Base-by-base conservation (phyloP, 108 stramenopile genomes). In the Hondaea fermentalgiana region DNA sequence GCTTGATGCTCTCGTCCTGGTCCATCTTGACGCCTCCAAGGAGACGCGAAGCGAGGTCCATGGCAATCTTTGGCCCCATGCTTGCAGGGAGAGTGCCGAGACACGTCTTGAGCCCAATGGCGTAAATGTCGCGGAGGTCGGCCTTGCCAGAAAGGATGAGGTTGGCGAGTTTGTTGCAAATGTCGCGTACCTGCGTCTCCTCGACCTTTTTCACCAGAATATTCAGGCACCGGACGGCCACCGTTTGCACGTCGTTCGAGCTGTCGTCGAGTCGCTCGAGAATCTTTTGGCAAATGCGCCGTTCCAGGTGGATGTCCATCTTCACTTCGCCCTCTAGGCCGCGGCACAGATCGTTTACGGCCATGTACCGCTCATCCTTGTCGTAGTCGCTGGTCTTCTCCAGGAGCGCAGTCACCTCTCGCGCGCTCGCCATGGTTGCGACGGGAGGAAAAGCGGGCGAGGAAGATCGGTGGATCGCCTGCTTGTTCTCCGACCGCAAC, bases 341-440 rank as follows among this genome's bases (percentile, higher is more conserved):
- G 58, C 95, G 96, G 91, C 97, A 97, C 47, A 99, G 93, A 92
- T 99, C 99, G 49, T 94, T 96, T 60, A 97, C 98, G 47, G 99
- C 99, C 99, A 99, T 99, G 93, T 98, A 99, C 19, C 99, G 97
- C 90, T 98, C 98, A 89, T 99, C 98, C 87, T 94, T 57, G 58
- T 87, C 89, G 51, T 83, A 83, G 51, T 83, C 51, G 49, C 19
- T 12, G 1, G 76, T 83, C 76, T 83, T 47, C 1, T 47, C 76
- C 76, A 83, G 45, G 43, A 83, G 64, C 10, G 64, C 25, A 8
- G 64, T 69, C 42, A 69, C 42, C 42, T 69, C 64, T 42, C 64
- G 64, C 25, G 64, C 64, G 64, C 35, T 17, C 64, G 64, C 64
- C 64, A 69, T 69, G 64, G 25, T 69, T 6, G 64, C 64, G 35